Conservation (phyloP, 768 basidiomycete species). For the Tulasnella sp. region DNA sequence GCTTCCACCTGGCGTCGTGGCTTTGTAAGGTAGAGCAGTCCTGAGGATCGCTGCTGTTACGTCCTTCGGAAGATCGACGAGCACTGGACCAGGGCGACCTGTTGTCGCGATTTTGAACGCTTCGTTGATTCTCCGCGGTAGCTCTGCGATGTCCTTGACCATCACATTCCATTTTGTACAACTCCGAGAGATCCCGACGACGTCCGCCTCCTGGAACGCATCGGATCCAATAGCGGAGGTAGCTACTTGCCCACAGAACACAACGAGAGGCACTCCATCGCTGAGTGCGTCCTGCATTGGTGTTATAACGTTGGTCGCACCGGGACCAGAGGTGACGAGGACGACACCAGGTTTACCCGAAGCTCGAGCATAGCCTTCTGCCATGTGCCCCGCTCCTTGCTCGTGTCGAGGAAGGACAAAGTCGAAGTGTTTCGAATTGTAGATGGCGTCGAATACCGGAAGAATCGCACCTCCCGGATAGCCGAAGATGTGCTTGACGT, state of each 20-base stretch:
- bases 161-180: constrained; percentile 99
- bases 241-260: constrained; percentile 97
- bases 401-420: constrained; percentile 95
- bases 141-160: constrained; percentile 93
- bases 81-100: constrained; percentile 92
- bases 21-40: constrained; percentile 73
- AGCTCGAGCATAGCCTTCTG: constrained; percentile 95
- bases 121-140: constrained; percentile 93
- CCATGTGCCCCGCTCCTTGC: constrained; percentile 98
- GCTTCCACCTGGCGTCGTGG: constrained; percentile 69
- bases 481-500: constrained; percentile 92
- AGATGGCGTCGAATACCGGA: constrained; percentile 99
- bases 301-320: constrained; percentile 95
- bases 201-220: constrained; percentile 97
- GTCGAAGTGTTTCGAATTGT: constrained; percentile 89
- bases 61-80: constrained; percentile 98
- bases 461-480: constrained; percentile 98
- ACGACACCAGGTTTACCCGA: constrained; percentile 96
- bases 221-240: constrained; percentile 99
- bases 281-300: constrained; percentile 96
- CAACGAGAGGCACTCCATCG: constrained; percentile 89
- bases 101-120: constrained; percentile 99
- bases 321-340: constrained; percentile 95
- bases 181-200: constrained; percentile 89
- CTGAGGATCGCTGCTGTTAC: constrained; percentile 88